Evolutionary conservation across 1,284 basidiomycete genomes (phyloP), one percentile per base, ranked within the genome.

Genomic region (Leccinum laetum): DNA sequence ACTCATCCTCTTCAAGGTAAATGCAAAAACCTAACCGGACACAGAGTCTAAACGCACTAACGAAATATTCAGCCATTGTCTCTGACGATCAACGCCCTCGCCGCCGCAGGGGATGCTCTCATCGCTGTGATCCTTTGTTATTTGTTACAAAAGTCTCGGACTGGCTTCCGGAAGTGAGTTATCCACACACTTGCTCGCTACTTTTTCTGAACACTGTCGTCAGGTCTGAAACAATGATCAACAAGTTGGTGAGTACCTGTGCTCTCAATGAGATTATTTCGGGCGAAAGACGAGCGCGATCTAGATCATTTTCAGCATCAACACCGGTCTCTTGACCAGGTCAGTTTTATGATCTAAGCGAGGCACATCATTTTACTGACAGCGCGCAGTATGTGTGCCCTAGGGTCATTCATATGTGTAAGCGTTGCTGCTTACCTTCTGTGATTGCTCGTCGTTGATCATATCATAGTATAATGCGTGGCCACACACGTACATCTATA

Each of bases 41-140:
- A 14, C 21, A 32, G 9, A 32, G 32, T 46, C 14, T 24, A 14
- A 24, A 7, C 24, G 11, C 32, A 46, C 64, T 73, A 44, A 75
- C 24, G 3, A 21, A 9, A 1, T 5, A 3, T 37, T 14, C 44
- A 74, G 73, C 68, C 71, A 9, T 75, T 88, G 11, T 86, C 86
- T 0, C 83, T 86, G 68, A 65, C 80, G 37, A 80, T 88, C 63
- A 89, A 88, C 68, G 82, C 78, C 0, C 77, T 86, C 11, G 82
- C 85, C 0, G 87, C 85, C 0, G 83, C 80, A 2, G 82, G 83
- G 4, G 87, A 89, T 64, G 78, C 87, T 11, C 70, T 85, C 37
- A 88, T 89, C 59, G 84, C 87, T 0, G 72, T 69, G 13, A 77
- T 80, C 21, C 80, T 89, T 37, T 86, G 84, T 70, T 76, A 69